Conservation (phyloP, 495 filamentous ascomycete genomes). For the Neurospora sp. region DNA sequence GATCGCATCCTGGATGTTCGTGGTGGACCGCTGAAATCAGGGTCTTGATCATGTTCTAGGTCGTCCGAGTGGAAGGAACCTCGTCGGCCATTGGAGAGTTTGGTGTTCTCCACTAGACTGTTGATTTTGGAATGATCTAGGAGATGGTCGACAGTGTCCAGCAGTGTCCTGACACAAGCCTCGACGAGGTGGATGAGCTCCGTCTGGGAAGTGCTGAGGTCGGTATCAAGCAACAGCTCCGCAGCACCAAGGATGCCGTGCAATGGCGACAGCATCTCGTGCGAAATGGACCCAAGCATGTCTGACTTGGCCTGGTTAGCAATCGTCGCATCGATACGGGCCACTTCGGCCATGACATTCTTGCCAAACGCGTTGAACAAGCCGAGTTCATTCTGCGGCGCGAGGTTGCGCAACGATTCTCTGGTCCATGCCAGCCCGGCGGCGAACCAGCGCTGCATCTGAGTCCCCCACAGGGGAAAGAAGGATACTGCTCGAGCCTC, state of each 20-base stretch:
- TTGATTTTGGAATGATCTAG: conserved; percentile 3
- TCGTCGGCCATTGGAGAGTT: background rate
- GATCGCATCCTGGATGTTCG: background rate
- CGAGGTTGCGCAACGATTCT: conserved; percentile 33
- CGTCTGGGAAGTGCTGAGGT: conserved; percentile 42
- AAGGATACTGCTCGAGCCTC: conserved; percentile 46
- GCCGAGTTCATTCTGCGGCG: conserved; percentile 31
- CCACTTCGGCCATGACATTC: conserved; percentile 50
- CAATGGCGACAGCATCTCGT: conserved; percentile 69
- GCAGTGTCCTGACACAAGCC: conserved; percentile 60
- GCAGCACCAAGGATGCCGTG: conserved; percentile 65
- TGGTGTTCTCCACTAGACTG: background rate
- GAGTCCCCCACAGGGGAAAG: conserved; percentile 62
- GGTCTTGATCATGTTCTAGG: background rate
- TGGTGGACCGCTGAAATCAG: background rate
- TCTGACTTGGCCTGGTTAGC: conserved; percentile 49
- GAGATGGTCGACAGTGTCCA: conserved; percentile 67
- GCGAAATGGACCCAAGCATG: conserved; percentile 62
- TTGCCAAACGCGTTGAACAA: conserved; percentile 47
- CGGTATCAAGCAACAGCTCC: conserved; percentile 54
- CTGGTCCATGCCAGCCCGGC: conserved; percentile 57
- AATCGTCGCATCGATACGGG: conserved; percentile 35
- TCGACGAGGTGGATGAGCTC: conserved; percentile 66
- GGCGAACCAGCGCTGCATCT: conserved; percentile 56
- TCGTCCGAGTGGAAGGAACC: background rate